phyloP scores from a whole-genome alignment of 2,329 filamentous ascomycete genomes.

The Gnomoniopsis smithogilvyi region DNA sequence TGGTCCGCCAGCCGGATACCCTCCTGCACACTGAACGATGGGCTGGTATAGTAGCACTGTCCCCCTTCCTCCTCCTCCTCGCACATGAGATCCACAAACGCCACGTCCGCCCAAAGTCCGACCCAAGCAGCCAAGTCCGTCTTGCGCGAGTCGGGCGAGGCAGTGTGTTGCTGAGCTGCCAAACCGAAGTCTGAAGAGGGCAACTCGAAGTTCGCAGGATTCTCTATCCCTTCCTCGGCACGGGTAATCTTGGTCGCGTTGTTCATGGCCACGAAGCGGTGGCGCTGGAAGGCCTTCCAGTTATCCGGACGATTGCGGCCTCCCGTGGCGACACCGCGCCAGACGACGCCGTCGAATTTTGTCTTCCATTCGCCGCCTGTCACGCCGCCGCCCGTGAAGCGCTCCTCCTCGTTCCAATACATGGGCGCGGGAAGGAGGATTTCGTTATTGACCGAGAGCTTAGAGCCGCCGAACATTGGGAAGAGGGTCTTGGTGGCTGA shows the following conservation, averaged over 20 bases:
- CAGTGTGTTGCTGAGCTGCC: slow-evolving; percentile 41
- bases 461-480: slow-evolving; percentile 67
- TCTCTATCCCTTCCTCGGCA: slow-evolving; percentile 41
- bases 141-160: slow-evolving; percentile 9
- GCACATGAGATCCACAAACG: slow-evolving; percentile 55
- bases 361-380: slow-evolving; percentile 54
- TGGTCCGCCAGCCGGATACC: slow-evolving; percentile 47
- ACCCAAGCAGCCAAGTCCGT: slow-evolving; percentile 48
- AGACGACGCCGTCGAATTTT: slow-evolving; percentile 54
- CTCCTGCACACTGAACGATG: slow-evolving; percentile 38
- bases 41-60: slow-evolving; percentile 46
- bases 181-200: slow-evolving; percentile 46
- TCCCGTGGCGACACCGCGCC: slow-evolving; percentile 67
- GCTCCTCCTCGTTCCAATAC: slow-evolving; percentile 63
- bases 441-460: slow-evolving; percentile 66
- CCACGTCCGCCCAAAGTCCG: slow-evolving; percentile 44
- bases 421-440: slow-evolving; percentile 67
- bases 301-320: slow-evolving; percentile 57
- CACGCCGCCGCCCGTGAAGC: slow-evolving; percentile 56
- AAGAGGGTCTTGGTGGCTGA: slow-evolving; percentile 55
- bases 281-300: slow-evolving; percentile 72
- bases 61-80: slow-evolving; percentile 30
- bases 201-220: slow-evolving; percentile 51
- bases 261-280: slow-evolving; percentile 71
- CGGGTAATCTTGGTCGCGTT: slow-evolving; percentile 58